These are phyloP conservation scores for Hibiscus tridactylites DNA, from an alignment of 345 rosid species.

Conservation along the genomic window DNA sequence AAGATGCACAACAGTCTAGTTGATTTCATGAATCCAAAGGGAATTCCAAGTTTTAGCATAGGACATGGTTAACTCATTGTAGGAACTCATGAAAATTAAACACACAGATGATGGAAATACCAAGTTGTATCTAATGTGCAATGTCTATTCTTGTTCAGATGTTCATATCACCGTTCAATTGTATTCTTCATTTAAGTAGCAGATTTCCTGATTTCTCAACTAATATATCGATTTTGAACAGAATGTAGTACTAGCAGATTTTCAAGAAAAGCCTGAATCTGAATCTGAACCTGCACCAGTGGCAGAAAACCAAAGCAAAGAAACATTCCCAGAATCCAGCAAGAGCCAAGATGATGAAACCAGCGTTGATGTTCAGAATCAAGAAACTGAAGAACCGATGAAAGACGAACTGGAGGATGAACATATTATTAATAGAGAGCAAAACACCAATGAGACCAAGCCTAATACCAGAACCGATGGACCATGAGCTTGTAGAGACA, in stretches of 20 bases:
- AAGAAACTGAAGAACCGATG: slow-evolving; percentile 2
- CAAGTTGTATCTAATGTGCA: background rate
- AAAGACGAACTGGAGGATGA: slow-evolving; percentile 15
- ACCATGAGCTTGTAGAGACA: background rate
- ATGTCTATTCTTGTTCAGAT: too few relatives aligned
- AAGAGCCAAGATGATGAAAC: slow-evolving; percentile 14
- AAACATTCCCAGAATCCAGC: slow-evolving; percentile 9
- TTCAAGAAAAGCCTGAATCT: slow-evolving; percentile 12
- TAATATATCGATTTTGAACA: slow-evolving; percentile 14
- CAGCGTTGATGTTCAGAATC: background rate
- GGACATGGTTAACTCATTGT: background rate
- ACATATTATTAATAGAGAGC: slow-evolving; percentile 18
- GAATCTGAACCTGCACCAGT: background rate
- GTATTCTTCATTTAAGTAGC: background rate
- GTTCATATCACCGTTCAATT: background rate
- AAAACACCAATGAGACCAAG: slow-evolving; percentile 19
- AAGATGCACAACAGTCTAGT: too few relatives aligned
- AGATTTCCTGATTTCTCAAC: slow-evolving; percentile 2
- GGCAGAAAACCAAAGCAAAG: slow-evolving; percentile 12
- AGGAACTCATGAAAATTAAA: background rate
- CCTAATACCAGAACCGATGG: background rate
- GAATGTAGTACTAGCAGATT: slow-evolving; percentile 16
- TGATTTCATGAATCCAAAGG: background rate
- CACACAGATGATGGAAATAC: background rate
- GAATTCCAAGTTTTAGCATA: background rate